Conservation (phyloP, 2,329 filamentous ascomycete species). For the Arthrobotrys conoides region DNA sequence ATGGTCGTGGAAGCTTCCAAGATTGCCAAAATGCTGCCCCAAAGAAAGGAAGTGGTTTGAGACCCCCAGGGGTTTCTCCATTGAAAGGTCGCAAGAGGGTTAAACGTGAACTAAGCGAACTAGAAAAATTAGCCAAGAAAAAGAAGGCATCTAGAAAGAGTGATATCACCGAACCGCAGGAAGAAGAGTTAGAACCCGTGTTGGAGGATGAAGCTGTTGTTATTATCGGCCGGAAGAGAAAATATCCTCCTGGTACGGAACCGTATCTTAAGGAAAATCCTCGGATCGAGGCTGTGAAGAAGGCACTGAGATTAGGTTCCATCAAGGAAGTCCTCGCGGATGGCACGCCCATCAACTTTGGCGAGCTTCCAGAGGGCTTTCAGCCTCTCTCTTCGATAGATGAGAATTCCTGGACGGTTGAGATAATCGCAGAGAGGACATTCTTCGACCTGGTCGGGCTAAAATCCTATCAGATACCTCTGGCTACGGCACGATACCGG, state of each 20-base stretch:
- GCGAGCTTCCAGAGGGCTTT: conserved; percentile 39
- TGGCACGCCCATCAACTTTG: conserved; percentile 18
- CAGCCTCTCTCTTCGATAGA: conserved; percentile 46
- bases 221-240: conserved; percentile 53
- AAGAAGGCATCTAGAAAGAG: conserved; percentile 14
- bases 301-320: conserved; percentile 46
- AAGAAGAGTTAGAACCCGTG: conserved; percentile 3
- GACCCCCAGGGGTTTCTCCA: conserved; percentile 46
- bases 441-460: conserved; percentile 51
- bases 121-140: conserved; percentile 24
- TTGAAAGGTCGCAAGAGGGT: conserved; percentile 52
- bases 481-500: conserved; percentile 49
- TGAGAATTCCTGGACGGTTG: conserved; percentile 52
- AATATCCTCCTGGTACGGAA: conserved; percentile 57
- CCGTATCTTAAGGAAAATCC: conserved; percentile 50
- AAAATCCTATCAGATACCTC: conserved; percentile 54
- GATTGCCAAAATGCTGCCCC: conserved; percentile 57
- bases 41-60: conserved; percentile 56
- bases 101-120: conserved; percentile 22
- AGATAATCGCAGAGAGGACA: conserved; percentile 53
- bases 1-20: conserved; percentile 50
- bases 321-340: conserved; percentile 50
- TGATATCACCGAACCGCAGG: conserved; percentile 9
- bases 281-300: conserved; percentile 53
- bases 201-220: conserved; percentile 32